Evolutionary conservation across 768 basidiomycete genomes (phyloP), one percentile per base, ranked within the genome.

Genomic region (Ramaria sp.): DNA sequence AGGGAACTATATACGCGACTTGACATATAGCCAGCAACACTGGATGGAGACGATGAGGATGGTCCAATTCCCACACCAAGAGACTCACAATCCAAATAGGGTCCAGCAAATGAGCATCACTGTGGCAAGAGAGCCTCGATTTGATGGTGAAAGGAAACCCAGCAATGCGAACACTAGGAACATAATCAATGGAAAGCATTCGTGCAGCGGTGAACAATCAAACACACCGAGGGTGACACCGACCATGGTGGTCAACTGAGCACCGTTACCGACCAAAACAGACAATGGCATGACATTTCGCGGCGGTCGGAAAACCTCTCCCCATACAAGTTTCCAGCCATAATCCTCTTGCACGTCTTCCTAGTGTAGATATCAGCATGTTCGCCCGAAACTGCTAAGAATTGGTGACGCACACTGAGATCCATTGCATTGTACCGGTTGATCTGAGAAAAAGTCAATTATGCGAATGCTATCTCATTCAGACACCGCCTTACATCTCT

Each of bases 301-400:
- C 0, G 95, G 95, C 1, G 84, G 74, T 20, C 95, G 81, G 76
- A 97, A 98, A 17, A 98, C 90, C 70, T 98, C 95, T 20, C 92
- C 93, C 63, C 96, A 92, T 22, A 98, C 84, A 17, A 98, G 80
- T 66, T 98, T 98, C 95, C 95, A 98, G 1, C 95, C 95, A 80
- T 86, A 95, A 63, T 98, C 95, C 72, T 98, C 95, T 69, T 94
- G 91, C 2, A 96, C 88, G 64, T 95, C 92, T 65, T 95, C 92
- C 88, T 91, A 61, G 34, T 30, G 52, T 27, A 11, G 39, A 48
- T 38, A 48, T 48, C 27, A 42, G 30, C 6, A 15, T 39, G 19
- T 12, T 30, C 34, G 20, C 27, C 34, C 45, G 19, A 19, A n/a
- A 39, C 46, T 53, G 17, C 24, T n/a, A 22, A 57, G 22, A 17